Evolutionary conservation across 768 basidiomycete species (phyloP).

Genomic region (Cystobasidium ongulense): DNA sequence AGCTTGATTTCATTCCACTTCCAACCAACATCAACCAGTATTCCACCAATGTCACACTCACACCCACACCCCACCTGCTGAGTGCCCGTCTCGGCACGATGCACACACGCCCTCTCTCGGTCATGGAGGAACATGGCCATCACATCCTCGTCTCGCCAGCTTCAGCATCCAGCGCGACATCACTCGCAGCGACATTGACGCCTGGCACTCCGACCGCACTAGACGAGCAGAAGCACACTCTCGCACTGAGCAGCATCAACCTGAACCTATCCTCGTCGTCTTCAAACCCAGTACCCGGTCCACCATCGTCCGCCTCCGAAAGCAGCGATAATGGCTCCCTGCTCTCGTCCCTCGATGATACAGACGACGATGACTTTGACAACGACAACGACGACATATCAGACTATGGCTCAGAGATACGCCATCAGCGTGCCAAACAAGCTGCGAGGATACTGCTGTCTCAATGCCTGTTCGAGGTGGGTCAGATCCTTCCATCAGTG

Average conservation of each 20-base stretch:
- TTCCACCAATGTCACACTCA: too few relatives aligned
- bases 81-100: neutral
- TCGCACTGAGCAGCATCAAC: neutral
- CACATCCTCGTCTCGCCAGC: neutral
- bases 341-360: neutral
- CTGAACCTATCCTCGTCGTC: neutral
- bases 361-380: neutral
- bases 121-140: neutral
- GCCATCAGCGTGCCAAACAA: neutral
- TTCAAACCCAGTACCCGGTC: neutral
- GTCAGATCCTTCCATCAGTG: too few relatives aligned
- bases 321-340: neutral
- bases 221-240: neutral
- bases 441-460: conserved; percentile 5
- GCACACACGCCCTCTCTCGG: neutral
- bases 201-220: neutral
- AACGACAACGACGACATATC: neutral
- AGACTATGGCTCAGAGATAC: neutral
- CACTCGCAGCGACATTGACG: neutral
- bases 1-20: too few relatives aligned
- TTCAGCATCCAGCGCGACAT: neutral
- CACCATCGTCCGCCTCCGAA: neutral
- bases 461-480: neutral
- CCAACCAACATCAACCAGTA: too few relatives aligned
- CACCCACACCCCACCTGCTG: too few relatives aligned